Evolutionary conservation across 192 early-diverging fungal species (phyloP).

Genomic region (Gaertneriomyces semiglobifer): DNA sequence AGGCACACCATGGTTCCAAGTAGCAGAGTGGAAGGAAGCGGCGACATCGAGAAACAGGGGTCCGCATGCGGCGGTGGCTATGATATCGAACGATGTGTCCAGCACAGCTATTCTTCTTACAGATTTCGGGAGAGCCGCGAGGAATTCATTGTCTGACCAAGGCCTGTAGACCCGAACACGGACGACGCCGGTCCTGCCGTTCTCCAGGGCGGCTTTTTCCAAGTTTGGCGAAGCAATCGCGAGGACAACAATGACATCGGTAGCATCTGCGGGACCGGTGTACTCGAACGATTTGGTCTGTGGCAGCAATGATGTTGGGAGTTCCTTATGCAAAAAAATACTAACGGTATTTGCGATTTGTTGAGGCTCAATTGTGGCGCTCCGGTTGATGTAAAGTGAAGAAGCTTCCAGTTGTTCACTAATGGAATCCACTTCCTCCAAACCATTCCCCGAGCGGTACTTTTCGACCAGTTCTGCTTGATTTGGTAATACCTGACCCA

Average conservation of each 20-base stretch:
- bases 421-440: neutral
- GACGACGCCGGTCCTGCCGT: constrained; percentile 65
- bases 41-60: constrained; percentile 84
- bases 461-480: constrained; percentile 4
- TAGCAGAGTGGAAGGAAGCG: constrained; percentile 59
- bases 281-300: constrained; percentile 70
- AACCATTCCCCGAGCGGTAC: neutral
- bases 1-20: constrained; percentile 49
- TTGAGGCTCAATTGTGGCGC: constrained; percentile 41
- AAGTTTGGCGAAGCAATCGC: constrained; percentile 56
- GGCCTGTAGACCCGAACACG: constrained; percentile 78
- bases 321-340: constrained; percentile 52
- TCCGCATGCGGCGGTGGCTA: constrained; percentile 61
- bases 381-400: constrained; percentile 16
- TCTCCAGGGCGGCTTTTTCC: constrained; percentile 45
- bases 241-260: constrained; percentile 74
- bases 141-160: constrained; percentile 72
- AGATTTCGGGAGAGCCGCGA: constrained; percentile 61
- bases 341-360: constrained; percentile 53
- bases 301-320: too few relatives aligned
- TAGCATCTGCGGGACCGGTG: constrained; percentile 64
- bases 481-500: neutral
- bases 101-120: constrained; percentile 69
- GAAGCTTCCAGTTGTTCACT: neutral
- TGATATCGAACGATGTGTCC: constrained; percentile 49